These are phyloP conservation scores for Phlyctochytrium arcticum DNA, from an alignment of 192 early-diverging fungal genomes.

Conservation along the genomic window DNA sequence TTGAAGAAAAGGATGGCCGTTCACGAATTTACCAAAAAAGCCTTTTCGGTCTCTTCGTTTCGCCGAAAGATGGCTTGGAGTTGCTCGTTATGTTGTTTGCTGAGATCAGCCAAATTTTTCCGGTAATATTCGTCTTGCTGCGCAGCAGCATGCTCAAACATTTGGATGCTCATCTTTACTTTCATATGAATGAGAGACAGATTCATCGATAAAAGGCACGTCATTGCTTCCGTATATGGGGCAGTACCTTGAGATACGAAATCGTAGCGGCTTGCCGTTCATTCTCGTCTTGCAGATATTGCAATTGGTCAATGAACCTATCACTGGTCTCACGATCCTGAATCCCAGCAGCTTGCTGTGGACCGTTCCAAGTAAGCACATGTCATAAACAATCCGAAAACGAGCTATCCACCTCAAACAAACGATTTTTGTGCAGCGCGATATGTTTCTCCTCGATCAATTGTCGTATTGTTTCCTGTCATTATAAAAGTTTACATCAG, in stretches of 20 bases:
- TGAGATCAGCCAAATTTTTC: constrained; percentile 41
- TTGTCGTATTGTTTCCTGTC: constrained; percentile 39
- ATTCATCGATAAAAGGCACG: not conserved
- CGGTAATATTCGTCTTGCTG: constrained; percentile 46
- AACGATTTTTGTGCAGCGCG: constrained; percentile 30
- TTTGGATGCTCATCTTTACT: constrained; percentile 33
- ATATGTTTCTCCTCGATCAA: constrained; percentile 41
- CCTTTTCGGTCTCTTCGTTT: constrained; percentile 44
- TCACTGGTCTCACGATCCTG: constrained; percentile 30
- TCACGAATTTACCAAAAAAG: constrained; percentile 34
- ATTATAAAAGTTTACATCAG: not conserved
- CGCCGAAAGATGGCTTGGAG: constrained; percentile 40
- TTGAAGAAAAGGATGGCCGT: not conserved
- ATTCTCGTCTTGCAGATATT: constrained; percentile 39
- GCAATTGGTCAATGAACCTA: constrained; percentile 36
- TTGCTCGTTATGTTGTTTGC: constrained; percentile 44
- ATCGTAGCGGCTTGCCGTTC: constrained; percentile 38
- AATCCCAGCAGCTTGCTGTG: constrained; percentile 33
- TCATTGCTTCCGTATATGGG: not conserved
- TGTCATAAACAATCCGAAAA: not conserved
- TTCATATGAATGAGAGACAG: not conserved
- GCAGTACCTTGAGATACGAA: constrained; percentile 38
- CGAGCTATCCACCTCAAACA: constrained; percentile 28
- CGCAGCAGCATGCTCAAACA: constrained; percentile 33
- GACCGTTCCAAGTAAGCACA: not conserved